Conservation (phyloP, 2,329 filamentous ascomycete genomes). For the Botrytis cinerea region DNA sequence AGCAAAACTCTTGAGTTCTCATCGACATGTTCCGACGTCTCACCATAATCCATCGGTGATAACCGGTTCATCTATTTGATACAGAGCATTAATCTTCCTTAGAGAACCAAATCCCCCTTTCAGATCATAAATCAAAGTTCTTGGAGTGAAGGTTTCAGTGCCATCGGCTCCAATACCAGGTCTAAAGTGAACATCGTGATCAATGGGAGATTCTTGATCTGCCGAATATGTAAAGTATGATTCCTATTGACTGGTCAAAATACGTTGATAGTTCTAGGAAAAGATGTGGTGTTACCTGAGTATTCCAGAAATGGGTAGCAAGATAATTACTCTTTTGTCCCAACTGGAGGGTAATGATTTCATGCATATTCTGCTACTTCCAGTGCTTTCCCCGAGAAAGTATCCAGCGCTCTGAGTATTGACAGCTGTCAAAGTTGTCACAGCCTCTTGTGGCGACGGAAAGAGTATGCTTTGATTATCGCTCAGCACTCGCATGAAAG, state of each 20-base stretch:
- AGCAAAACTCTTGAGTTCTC: background rate
- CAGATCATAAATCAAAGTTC: constrained; percentile 90
- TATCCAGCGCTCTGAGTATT: background rate
- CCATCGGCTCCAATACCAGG: constrained; percentile 81
- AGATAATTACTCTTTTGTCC: constrained; percentile 92
- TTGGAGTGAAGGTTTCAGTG: constrained; percentile 86
- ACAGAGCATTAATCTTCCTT: constrained; percentile 84
- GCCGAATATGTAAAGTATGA: constrained; percentile 91
- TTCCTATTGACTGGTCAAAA: constrained; percentile 59
- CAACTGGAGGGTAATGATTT: constrained; percentile 91
- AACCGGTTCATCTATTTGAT: constrained; percentile 49
- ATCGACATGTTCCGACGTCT: constrained; percentile 21
- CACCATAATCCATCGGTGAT: constrained; percentile 45
- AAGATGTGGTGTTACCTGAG: constrained; percentile 60
- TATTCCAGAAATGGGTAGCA: constrained; percentile 96
- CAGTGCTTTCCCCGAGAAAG: background rate
- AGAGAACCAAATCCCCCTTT: constrained; percentile 92
- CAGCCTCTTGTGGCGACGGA: background rate
- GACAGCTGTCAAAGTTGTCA: constrained; percentile 8
- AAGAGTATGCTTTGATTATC: constrained; percentile 3
- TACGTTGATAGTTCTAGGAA: too few species aligned
- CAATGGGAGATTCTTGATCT: constrained; percentile 65
- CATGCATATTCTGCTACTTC: constrained; percentile 66
- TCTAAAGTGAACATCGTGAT: constrained; percentile 88
- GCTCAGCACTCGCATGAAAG: constrained; percentile 21